Evolutionary conservation across 2,329 filamentous ascomycete species (phyloP).

Genomic region (Colletotrichum falcatum): DNA sequence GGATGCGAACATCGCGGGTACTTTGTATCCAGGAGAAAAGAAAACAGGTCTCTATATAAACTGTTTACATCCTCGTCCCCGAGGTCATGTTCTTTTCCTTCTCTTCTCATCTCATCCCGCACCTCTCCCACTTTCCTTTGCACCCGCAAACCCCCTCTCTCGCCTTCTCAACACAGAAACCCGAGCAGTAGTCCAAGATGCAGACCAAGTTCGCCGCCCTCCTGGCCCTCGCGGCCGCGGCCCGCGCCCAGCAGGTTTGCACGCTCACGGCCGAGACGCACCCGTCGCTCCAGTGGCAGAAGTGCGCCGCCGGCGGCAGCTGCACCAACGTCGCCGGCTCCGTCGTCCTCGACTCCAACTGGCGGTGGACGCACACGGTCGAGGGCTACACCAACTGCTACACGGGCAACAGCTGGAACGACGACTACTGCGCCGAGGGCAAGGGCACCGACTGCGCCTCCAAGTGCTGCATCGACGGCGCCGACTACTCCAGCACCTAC

Average conservation of each 20-base stretch:
- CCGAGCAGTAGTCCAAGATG: constrained; percentile 44
- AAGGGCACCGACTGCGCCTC: constrained; percentile 57
- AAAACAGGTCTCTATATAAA: constrained; percentile 31
- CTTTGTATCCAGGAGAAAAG: neutral
- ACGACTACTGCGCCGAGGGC: constrained; percentile 48
- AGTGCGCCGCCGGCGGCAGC: constrained; percentile 62
- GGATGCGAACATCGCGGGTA: neutral
- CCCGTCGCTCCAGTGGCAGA: constrained; percentile 64
- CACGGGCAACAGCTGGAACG: constrained; percentile 63
- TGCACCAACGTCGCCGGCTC: constrained; percentile 63
- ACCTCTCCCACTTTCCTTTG: constrained; percentile 16
- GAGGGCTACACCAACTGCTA: constrained; percentile 67
- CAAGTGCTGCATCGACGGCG: constrained; percentile 66
- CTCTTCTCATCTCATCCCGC: constrained; percentile 9
- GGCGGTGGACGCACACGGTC: constrained; percentile 68
- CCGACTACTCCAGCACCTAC: constrained; percentile 64
- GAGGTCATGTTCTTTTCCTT: neutral
- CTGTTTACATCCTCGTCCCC: neutral
- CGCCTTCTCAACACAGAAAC: constrained; percentile 8
- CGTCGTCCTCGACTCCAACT: constrained; percentile 70
- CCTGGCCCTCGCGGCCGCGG: constrained; percentile 56
- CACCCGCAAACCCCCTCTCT: constrained; percentile 5
- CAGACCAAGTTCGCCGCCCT: constrained; percentile 49
- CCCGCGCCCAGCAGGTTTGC: constrained; percentile 64
- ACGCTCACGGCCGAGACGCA: constrained; percentile 61